Evolutionary conservation across 805 yeast species (phyloP).

Genomic region (Candida coleopterorum): DNA sequence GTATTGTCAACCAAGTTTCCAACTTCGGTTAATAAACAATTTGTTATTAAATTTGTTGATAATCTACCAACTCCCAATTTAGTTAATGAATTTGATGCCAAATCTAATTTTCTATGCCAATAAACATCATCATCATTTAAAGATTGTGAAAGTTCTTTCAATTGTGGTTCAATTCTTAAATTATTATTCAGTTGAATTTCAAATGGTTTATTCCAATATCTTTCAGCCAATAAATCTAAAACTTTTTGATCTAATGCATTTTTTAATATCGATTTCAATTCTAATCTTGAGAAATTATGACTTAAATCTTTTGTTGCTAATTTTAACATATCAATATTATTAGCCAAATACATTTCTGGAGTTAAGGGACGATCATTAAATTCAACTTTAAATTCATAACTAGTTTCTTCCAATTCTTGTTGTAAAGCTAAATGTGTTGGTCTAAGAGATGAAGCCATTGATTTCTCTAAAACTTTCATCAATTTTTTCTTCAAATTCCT

Average conservation of each 20-base stretch:
- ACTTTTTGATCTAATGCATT: slow-evolving; percentile 87
- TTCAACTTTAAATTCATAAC: slow-evolving; percentile 92
- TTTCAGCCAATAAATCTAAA: slow-evolving; percentile 77
- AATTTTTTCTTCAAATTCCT: slow-evolving; percentile 69
- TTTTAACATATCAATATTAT: slow-evolving; percentile 83
- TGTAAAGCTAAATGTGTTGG: slow-evolving; percentile 86
- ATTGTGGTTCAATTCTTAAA: slow-evolving; percentile 38
- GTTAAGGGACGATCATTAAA: slow-evolving; percentile 92
- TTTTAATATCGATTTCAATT: slow-evolving; percentile 71
- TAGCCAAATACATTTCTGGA: slow-evolving; percentile 90
- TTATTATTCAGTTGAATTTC: slow-evolving; percentile 11
- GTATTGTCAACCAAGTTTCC: slow-evolving; percentile 69
- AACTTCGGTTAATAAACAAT: slow-evolving; percentile 73
- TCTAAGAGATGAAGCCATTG: slow-evolving; percentile 83
- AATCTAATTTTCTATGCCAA: slow-evolving; percentile 86
- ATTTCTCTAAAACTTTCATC: slow-evolving; percentile 79
- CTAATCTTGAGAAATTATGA: slow-evolving; percentile 75
- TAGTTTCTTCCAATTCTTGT: slow-evolving; percentile 88
- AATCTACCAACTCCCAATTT: slow-evolving; percentile 92
- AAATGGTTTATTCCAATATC: slow-evolving; percentile 82
- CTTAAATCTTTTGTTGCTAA: slow-evolving; percentile 83
- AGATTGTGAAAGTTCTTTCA: slow-evolving; percentile 50
- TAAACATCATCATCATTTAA: slow-evolving; percentile 58
- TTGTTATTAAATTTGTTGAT: slow-evolving; percentile 77
- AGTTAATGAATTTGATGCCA: slow-evolving; percentile 73